A percentile compares a stretch with the other conserved stretches of the same genome.
These are phyloP conservation scores for Vaccinium vitisidaea DNA, from an alignment of 148 eudicot genomes.

Conservation along the genomic window DNA sequence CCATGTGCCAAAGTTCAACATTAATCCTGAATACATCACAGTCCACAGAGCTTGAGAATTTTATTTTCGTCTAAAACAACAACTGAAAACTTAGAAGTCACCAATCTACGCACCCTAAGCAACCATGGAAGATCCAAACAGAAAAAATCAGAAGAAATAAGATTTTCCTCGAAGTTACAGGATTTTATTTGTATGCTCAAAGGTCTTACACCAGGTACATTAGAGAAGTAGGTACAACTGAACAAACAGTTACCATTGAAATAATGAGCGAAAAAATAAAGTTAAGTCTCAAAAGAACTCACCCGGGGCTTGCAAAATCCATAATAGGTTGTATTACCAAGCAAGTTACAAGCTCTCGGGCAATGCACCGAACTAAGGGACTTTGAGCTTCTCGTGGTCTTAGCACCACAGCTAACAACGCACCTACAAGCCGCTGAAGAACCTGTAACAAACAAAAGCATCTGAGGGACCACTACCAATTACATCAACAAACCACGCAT, in stretches of 20 bases:
- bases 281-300: slow-evolving; percentile 35
- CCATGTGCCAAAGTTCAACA: neutral
- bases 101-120: neutral
- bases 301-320: slow-evolving; percentile 88
- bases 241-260: neutral
- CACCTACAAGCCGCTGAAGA: slow-evolving; percentile 82
- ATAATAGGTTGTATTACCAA: slow-evolving; percentile 84
- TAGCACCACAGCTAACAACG: slow-evolving; percentile 68
- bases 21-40: neutral
- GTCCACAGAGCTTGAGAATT: neutral
- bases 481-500: slow-evolving; percentile 9
- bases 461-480: slow-evolving; percentile 23
- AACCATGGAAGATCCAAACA: neutral
- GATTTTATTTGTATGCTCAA: neutral
- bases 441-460: slow-evolving; percentile 40
- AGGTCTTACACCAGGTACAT: neutral
- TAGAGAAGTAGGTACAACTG: neutral
- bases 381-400: slow-evolving; percentile 88
- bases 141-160: neutral
- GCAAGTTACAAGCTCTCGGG: slow-evolving; percentile 87
- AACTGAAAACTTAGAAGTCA: neutral
- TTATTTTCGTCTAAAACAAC: too few species aligned
- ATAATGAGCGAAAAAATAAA: neutral
- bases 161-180: neutral
- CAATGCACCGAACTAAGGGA: slow-evolving; percentile 85